Evolutionary conservation across 495 filamentous ascomycete genomes (phyloP).

Genomic region (Penicillium manginii): DNA sequence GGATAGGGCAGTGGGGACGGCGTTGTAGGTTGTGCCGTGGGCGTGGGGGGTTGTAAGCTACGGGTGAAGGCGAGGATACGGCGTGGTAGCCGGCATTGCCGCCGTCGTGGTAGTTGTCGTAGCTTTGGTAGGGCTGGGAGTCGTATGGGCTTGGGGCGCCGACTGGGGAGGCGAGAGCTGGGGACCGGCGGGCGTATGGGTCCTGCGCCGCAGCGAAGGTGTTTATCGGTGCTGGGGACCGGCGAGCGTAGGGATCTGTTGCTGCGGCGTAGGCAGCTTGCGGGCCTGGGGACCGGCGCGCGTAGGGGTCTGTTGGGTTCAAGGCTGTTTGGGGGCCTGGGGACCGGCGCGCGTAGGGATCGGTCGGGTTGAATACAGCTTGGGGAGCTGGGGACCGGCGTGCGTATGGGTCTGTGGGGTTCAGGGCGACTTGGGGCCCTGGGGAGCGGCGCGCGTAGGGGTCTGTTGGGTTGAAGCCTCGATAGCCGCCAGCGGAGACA

Average conservation of each 20-base stretch:
- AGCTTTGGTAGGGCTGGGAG: conserved; percentile 32
- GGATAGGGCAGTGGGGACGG: conserved; percentile 21
- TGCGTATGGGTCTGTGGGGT: conserved; percentile 25
- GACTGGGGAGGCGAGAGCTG: conserved; percentile 30
- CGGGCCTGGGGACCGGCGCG: conserved; percentile 25
- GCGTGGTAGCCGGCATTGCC: conserved; percentile 23
- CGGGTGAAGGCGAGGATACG: conserved; percentile 23
- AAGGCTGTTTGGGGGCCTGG: conserved; percentile 16
- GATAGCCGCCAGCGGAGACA: conserved; percentile 26
- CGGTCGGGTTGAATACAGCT: conserved; percentile 8
- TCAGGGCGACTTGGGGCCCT: conserved; percentile 19
- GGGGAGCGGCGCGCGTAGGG: conserved; percentile 27
- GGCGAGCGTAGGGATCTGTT: conserved; percentile 28
- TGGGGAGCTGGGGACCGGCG: conserved; percentile 20
- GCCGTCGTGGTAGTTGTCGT: conserved; percentile 11
- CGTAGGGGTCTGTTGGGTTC: conserved; percentile 20
- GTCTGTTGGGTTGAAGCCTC: conserved; percentile 27
- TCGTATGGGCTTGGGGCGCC: conserved; percentile 31
- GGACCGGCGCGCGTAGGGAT: conserved; percentile 23
- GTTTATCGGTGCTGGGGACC: conserved; percentile 25
- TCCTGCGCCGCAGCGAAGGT: conserved; percentile 13
- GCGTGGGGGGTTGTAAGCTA: conserved; percentile 31
- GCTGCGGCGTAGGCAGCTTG: conserved; percentile 15
- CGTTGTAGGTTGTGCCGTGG: conserved; percentile 18
- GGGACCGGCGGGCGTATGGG: conserved; percentile 23